Base-by-base conservation (phyloP, 108 stramenopile genomes). In the Nitzschia palea region DNA sequence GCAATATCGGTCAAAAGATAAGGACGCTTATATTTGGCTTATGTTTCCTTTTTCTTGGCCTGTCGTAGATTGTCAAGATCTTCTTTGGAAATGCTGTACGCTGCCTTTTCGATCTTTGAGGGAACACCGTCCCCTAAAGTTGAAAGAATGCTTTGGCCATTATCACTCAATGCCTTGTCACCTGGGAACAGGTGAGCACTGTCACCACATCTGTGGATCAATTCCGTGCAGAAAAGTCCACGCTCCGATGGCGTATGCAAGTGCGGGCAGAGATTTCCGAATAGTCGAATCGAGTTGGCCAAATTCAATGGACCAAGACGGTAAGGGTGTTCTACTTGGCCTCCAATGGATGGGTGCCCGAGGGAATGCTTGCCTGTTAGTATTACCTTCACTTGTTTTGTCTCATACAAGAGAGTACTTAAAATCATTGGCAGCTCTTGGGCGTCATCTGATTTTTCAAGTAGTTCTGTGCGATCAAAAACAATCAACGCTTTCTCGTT, bases 351-450 rank as follows among this genome's bases (percentile, higher is more conserved):
- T 9, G 78, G 66, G 27, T 79, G 65, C 4, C 83, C 80, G 4
- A 88, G 67, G 8, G 81, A 57, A 25, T 60, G 43, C n/a, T 55
- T 53, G 6, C 67, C 67, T 15, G 88, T 84, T 15, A 87, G 35
- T 18, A 95, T 33, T 0, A 91, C 83, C 44, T 70, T 70, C 2
- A 91, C 84, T 47, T 81, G 55, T 43, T 77, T 76, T 15, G 84
- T 86, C 35, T 85, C 79, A 43, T 85, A 85, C 34, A 94, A 66
- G 18, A 90, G 57, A 15, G 83, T 67, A 51, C 70, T 70, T 32
- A 94, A 65, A 58, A 91, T 84, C 53, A 86, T 67, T n/a, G 74
- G 80, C 51, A 91, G 76, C 37, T 87, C 86, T 27, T 75, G 63
- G 3, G 55, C 34, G 45, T 84, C 83, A 34, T 87, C 85, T 2